phyloP scores from a whole-genome alignment of 2,329 filamentous ascomycete species.

The Penicillium concentricum region DNA sequence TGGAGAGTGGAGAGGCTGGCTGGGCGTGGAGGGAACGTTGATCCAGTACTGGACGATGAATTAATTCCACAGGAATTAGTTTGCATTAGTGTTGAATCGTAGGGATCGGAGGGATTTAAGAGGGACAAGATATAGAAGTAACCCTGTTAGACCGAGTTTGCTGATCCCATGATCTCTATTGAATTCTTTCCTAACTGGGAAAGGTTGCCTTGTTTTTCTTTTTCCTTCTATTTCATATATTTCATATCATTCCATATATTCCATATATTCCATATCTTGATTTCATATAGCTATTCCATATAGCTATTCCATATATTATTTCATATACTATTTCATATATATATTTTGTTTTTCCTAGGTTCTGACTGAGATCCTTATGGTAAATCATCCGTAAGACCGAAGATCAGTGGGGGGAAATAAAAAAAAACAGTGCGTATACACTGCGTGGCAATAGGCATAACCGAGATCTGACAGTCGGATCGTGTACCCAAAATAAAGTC shows the following conservation, averaged over 20 bases:
- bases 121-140: too few relatives aligned
- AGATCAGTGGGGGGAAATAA: neutral
- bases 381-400: neutral
- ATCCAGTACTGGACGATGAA: neutral
- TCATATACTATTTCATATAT: neutral
- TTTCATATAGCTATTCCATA: neutral
- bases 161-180: conserved; percentile 8
- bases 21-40: neutral
- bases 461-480: conserved; percentile 23
- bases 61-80: conserved; percentile 1
- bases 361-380: conserved; percentile 2
- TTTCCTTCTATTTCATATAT: neutral
- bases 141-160: neutral
- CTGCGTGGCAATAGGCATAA: conserved; percentile 16
- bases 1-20: conserved; percentile 27
- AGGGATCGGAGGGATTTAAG: neutral
- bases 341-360: neutral
- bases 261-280: neutral
- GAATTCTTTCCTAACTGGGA: conserved; percentile 4
- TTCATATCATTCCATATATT: neutral
- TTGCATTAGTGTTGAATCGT: neutral
- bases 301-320: neutral
- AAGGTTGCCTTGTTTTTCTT: neutral
- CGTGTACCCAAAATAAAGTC: conserved; percentile 10
- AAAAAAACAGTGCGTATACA: neutral